phyloP scores from a whole-genome alignment of 371 early-diverging fungal genomes.

The Rhizopus microsporus region DNA sequence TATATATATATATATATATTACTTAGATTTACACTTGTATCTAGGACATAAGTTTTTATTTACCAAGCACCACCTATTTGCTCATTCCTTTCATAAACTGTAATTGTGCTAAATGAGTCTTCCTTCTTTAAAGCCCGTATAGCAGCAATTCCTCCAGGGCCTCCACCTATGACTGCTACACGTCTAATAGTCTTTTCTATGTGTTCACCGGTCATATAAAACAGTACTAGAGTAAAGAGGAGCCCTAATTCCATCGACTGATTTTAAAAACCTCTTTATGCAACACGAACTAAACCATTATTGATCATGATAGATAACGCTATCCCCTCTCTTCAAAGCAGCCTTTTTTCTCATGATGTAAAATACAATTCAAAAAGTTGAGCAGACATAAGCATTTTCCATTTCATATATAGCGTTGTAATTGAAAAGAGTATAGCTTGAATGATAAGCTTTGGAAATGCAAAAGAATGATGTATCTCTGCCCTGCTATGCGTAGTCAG shows the following conservation, averaged over 20 bases:
- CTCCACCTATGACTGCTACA: constrained; percentile 54
- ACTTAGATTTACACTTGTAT: not conserved
- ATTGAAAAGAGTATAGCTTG: too few relatives aligned
- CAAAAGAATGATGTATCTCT: too few relatives aligned
- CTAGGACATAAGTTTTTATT: not conserved
- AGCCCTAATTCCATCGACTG: not conserved
- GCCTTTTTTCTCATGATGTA: too few relatives aligned
- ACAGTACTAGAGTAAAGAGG: not conserved
- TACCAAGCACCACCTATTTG: constrained; percentile 54
- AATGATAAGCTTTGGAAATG: too few relatives aligned
- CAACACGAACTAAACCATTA: not conserved
- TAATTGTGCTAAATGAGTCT: constrained; percentile 38
- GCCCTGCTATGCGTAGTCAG: too few relatives aligned
- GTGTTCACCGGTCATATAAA: not conserved
- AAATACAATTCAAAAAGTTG: too few relatives aligned
- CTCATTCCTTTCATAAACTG: constrained; percentile 42
- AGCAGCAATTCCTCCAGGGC: constrained; percentile 47
- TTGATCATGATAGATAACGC: too few relatives aligned
- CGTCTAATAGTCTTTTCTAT: constrained; percentile 27
- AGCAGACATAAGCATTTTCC: too few relatives aligned
- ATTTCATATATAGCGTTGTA: too few relatives aligned
- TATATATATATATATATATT: not conserved
- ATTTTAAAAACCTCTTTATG: not conserved
- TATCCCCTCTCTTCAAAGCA: too few relatives aligned
- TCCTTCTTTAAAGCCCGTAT: constrained; percentile 38